Base-by-base conservation (phyloP, 352 stramenopile species). In the Globisporangium spinosum region DNA sequence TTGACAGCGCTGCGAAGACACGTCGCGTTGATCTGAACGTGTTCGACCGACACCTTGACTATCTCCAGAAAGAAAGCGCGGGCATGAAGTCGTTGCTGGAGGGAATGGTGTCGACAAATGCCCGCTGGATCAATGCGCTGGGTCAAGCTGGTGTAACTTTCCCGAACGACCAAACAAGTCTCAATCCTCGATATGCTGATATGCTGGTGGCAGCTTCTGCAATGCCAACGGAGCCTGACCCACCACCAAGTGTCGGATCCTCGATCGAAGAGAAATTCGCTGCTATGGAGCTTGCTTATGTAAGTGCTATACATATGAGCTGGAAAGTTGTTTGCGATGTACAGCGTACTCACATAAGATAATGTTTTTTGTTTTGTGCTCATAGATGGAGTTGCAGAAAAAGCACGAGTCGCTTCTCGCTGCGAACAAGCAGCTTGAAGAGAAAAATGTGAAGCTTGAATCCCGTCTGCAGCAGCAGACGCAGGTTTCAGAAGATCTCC, bases 101-200 rank as follows among this genome's bases (percentile, higher is more conserved):
- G 55, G 82, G 76, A 32, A 90, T 90, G 82, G 80, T 92, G 51
- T 82, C 76, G 27, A 90, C 80, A 27, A 92, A 92, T 67, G 73
- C 82, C 22, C 80, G 87, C 23, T 92, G 82, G 82, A 89, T 92
- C 58, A 77, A 83, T 62, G 74, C 83, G 47, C 70, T 66, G 89
- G 3, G 71, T 74, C 29, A 76, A 61, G 17, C 70, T 43, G 51
- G 64, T 27, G 58, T 58, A 55, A 58, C 64, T 61, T 72, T 68
- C 59, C 47, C 69, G 67, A 77, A 58, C 32, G 66, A 74, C 6
- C 57, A 66, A 12, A 66, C 23, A 9, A 23, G 17, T 17, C 3
- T 25, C 35, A 35, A 32, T 25, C 22, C 35, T 35, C 34, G 58
- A 22, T 64, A 13, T 45, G 7, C 34, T 64, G 58, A 64, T 27